phyloP scores from a whole-genome alignment of 2,329 filamentous ascomycete species.

The Botrytis tulipae region DNA sequence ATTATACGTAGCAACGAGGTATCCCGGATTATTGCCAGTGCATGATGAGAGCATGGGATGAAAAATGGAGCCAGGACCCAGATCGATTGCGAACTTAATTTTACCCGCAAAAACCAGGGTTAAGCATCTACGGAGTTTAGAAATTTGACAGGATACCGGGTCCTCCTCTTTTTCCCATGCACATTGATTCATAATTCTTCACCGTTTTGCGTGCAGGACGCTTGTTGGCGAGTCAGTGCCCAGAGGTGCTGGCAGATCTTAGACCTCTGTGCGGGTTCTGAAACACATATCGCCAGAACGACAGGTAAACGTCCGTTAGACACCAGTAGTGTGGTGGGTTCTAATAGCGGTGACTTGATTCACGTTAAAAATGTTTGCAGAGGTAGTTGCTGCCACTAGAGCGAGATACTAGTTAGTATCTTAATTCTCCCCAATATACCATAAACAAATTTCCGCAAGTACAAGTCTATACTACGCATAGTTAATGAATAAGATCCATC shows the following conservation, averaged over 20 bases:
- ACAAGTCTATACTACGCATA: not conserved
- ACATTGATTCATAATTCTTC: slow-evolving; percentile 5
- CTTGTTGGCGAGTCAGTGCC: slow-evolving; percentile 11
- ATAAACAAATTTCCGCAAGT: slow-evolving; percentile 6
- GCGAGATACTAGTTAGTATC: not conserved
- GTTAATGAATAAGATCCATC: slow-evolving; percentile 9
- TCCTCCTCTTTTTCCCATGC: not conserved
- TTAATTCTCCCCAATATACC: not conserved
- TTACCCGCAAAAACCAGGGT: not conserved
- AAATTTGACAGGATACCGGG: not conserved
- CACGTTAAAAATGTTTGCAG: not conserved
- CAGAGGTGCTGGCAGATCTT: slow-evolving; percentile 5
- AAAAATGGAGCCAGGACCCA: slow-evolving; percentile 7
- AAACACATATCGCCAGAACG: slow-evolving; percentile 10
- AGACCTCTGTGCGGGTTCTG: not conserved
- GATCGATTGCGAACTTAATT: slow-evolving; percentile 5
- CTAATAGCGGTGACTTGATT: slow-evolving; percentile 9
- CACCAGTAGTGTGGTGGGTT: not conserved
- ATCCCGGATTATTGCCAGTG: slow-evolving; percentile 7
- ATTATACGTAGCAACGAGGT: not conserved
- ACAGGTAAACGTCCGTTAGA: slow-evolving; percentile 12
- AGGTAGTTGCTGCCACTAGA: slow-evolving; percentile 2
- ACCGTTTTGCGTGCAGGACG: slow-evolving; percentile 17
- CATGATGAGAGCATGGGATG: slow-evolving; percentile 5
- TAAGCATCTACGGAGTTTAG: not conserved